These are phyloP conservation scores for Zychaea mexicana DNA, from an alignment of 371 early-diverging fungal genomes.

Conservation along the genomic window DNA sequence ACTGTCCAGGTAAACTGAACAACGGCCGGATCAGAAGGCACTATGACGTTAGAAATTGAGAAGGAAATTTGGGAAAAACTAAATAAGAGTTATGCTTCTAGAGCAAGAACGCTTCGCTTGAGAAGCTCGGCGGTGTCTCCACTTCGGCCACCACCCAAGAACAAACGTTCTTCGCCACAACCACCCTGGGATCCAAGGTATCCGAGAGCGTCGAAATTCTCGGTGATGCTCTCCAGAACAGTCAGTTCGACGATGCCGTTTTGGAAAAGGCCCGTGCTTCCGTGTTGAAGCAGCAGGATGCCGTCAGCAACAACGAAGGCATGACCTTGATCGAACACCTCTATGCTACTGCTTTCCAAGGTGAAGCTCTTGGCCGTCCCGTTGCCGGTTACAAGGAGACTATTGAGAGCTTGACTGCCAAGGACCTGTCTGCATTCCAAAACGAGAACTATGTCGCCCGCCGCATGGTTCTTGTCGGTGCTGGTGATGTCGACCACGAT, in stretches of 20 bases:
- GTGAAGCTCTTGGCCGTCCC: constrained; percentile 84
- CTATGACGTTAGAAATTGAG: not conserved
- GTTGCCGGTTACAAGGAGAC: constrained; percentile 87
- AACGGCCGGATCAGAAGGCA: not conserved
- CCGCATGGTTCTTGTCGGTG: constrained; percentile 89
- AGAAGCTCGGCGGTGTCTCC: constrained; percentile 92
- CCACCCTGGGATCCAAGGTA: constrained; percentile 78
- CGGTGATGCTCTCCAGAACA: constrained; percentile 86
- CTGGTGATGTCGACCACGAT: constrained; percentile 92
- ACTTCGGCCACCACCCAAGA: constrained; percentile 94
- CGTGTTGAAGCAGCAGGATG: constrained; percentile 88
- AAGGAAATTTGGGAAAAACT: not conserved
- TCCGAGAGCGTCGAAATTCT: constrained; percentile 81
- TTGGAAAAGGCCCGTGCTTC: constrained; percentile 84
- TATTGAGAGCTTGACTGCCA: constrained; percentile 78
- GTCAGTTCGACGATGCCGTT: constrained; percentile 76
- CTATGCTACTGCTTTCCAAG: constrained; percentile 93
- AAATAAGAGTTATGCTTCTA: not conserved
- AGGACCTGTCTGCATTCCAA: constrained; percentile 82
- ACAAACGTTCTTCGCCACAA: constrained; percentile 93
- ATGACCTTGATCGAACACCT: constrained; percentile 73
- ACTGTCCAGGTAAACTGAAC: constrained; percentile 80
- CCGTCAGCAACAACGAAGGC: constrained; percentile 46
- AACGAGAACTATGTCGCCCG: constrained; percentile 86
- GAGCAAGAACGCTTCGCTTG: constrained; percentile 37